Base-by-base conservation (phyloP, 305 asterid species). In the Fraxinus nigra region DNA sequence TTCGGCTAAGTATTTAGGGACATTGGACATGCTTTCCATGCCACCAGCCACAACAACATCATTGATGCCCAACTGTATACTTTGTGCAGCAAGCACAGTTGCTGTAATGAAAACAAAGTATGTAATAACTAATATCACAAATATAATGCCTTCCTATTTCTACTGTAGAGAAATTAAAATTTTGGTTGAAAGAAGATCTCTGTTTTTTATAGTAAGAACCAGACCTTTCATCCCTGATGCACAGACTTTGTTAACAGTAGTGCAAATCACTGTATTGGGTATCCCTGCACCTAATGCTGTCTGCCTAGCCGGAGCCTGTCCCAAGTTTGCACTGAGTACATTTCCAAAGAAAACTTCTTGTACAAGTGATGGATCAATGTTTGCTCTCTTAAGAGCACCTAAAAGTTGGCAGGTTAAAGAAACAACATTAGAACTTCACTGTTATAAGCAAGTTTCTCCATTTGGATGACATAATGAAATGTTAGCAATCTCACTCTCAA, bases 251-350 rank as follows among this genome's bases (percentile, higher is more conserved):
- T 96, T 96, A 81, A 96, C 86, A 32, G 99, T 89, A 0, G 99
- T 96, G 85, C 98, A 96, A 84, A 93, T 80, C 72, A 96, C 98
- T 11, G 97, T 81, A 89, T 91, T 89, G 6, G 98, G 95, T 69
- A 96, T 90, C 75, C 98, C 98, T 24, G 99, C 98, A 85, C 98
- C 98, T 69, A 96, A 81, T 32, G 98, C 97, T 18, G 98, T 98
- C 84, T 96, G 99, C 82, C 99, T 92, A 16, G 99, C 98, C 4
- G 98, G 98, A 87, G 98, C 99, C 88, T 96, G 99, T 72, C 99
- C 98, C 86, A 96, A 85, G 84, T 96, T 96, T 79, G 99, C 98
- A 75, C 97, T 93, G 77, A 96, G 98, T 43, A 94, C 99, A 87
- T 96, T 96, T 61, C 98, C 98, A 56, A 96, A 96, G 91, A 90